Conservation (phyloP, 1,139 yeast species). For the Zygosaccharomyces pseudobailii region DNA sequence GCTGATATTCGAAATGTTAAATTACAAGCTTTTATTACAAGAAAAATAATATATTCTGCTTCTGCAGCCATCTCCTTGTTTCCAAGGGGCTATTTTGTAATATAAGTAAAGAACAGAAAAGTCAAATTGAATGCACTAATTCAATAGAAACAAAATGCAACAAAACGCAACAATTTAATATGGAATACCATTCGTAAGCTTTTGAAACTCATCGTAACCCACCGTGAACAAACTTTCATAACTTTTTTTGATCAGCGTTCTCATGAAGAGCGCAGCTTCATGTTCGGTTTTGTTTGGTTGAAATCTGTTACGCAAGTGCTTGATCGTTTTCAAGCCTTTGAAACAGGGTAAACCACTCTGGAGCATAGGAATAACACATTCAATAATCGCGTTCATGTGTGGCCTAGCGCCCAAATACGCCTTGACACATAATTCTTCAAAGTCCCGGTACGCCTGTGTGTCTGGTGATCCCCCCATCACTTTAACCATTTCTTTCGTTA, state of each 20-base stretch:
- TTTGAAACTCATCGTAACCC: constrained; percentile 97
- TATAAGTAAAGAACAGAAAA: too few species aligned
- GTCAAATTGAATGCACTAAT: not conserved
- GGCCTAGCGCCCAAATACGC: constrained; percentile 89
- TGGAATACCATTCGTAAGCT: constrained; percentile 94
- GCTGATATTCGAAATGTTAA: too few species aligned
- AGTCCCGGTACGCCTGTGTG: constrained; percentile 89
- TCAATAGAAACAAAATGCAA: too few species aligned
- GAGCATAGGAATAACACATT: constrained; percentile 87
- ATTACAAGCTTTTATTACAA: too few species aligned
- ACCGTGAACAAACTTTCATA: constrained; percentile 86
- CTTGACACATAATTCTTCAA: constrained; percentile 91
- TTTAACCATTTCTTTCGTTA: constrained; percentile 92
- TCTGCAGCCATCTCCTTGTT: too few species aligned
- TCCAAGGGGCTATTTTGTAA: too few species aligned
- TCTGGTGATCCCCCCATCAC: constrained; percentile 86
- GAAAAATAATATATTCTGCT: too few species aligned
- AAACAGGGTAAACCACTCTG: constrained; percentile 96
- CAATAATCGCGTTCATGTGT: constrained; percentile 78
- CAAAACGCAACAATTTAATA: constrained; percentile 39
- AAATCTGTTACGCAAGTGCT: constrained; percentile 70
- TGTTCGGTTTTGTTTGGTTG: constrained; percentile 75
- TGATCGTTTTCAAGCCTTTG: constrained; percentile 76
- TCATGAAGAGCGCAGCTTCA: constrained; percentile 79
- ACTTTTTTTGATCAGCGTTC: constrained; percentile 70